Evolutionary conservation across 2,329 filamentous ascomycete species (phyloP).

Genomic region (Scytalidium sp.): DNA sequence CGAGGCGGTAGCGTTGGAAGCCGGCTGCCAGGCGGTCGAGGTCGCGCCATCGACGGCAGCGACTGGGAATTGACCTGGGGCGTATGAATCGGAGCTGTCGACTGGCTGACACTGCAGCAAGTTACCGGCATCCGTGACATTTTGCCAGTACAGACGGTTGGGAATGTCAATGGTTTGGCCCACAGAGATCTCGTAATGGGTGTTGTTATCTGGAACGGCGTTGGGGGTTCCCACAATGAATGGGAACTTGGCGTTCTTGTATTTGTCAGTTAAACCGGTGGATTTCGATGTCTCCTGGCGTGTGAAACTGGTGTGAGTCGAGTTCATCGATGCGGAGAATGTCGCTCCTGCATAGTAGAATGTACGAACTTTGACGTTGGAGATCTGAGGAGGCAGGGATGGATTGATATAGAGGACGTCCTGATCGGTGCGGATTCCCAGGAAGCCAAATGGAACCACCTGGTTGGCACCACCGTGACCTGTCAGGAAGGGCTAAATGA

Average conservation of each 20-base stretch:
- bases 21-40: conserved; percentile 66
- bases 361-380: conserved; percentile 55
- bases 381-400: conserved; percentile 57
- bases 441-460: conserved; percentile 64
- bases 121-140: conserved; percentile 54
- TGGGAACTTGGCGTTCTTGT: conserved; percentile 51
- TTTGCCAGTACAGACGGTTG: conserved; percentile 56
- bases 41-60: conserved; percentile 64
- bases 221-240: conserved; percentile 50
- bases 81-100: conserved; percentile 41
- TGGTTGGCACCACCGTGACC: conserved; percentile 69
- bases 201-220: conserved; percentile 38
- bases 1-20: conserved; percentile 46
- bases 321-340: conserved; percentile 58
- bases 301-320: conserved; percentile 60
- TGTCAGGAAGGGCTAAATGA: conserved; percentile 68
- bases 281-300: conserved; percentile 41
- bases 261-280: conserved; percentile 53
- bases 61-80: conserved; percentile 67
- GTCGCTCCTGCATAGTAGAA: conserved; percentile 67
- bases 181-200: conserved; percentile 41
- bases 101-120: conserved; percentile 62
- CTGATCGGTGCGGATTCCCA: conserved; percentile 59
- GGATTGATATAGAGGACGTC: conserved; percentile 62
- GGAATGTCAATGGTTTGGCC: conserved; percentile 50